Base-by-base conservation (phyloP, 495 filamentous ascomycete species). In the Tirmania nivea region DNA sequence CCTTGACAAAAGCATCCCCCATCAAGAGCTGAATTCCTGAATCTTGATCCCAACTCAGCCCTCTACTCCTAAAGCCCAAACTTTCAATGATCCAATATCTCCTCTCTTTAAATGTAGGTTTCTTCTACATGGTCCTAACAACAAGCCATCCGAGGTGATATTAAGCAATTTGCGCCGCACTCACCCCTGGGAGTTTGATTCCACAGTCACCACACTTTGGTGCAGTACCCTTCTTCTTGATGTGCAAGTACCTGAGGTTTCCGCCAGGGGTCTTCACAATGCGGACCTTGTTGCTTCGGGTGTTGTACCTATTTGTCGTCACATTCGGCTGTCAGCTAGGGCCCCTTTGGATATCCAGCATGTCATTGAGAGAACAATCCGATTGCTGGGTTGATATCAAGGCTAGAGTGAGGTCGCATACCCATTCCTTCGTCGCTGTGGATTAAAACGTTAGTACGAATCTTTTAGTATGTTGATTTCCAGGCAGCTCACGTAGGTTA, bases 121-220 rank as follows among this genome's bases (percentile, higher is more conserved):
- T 31, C 25, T 31, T 31, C 25, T 31, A 31, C 25, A 31, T 31
- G 7, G 25, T 31, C 25, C 25, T 25, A 25, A 5, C 25, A 1
- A n/a, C 25, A 25, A 25, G 5, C 25, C 25, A 7, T 31, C 25
- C 7, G 7, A 31, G 25, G 25, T 31, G 25, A 31, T 31, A 31
- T 31, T 7, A 31, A 31, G 7, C 0, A 31, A 31, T 31, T 31
- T 31, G 25, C 25, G 25, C 25, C 25, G 25, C 25, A 31, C 25
- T 31, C 25, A 31, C 25, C 25, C 25, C 25, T 31, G 25, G 25
- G 2, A 31, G 25, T 75, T 94, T 94, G 73, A 80, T 80, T 65
- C 88, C 88, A 68, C 90, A 95, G 77, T 95, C 90, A 78, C 90
- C 90, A 69, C 90, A 99, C 76, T 96, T 96, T 64, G 25, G 25